A percentile compares a stretch with the other conserved stretches of the same genome.
Conservation (phyloP, 108 stramenopile species). For the Conticribra weissflogii region DNA sequence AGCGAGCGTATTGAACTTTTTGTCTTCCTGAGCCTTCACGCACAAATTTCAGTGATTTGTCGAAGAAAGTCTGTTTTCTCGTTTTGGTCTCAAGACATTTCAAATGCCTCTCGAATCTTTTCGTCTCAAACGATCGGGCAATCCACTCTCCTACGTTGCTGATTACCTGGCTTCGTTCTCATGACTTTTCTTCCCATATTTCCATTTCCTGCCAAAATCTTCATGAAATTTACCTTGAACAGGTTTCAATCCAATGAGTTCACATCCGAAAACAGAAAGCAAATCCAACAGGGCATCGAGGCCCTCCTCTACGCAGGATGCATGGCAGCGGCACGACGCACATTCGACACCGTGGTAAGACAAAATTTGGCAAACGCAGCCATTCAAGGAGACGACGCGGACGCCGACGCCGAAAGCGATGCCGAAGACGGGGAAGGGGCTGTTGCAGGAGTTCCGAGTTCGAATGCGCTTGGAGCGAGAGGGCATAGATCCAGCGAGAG, state of each 20-base stretch:
- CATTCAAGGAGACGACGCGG: not conserved
- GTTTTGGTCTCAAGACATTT: too few relatives aligned
- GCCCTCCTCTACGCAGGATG: conserved; percentile 71
- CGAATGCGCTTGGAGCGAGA: not conserved
- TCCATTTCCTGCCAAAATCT: too few relatives aligned
- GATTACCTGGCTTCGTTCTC: too few relatives aligned
- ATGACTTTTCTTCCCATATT: too few relatives aligned
- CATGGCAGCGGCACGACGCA: conserved; percentile 65
- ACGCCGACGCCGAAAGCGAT: conserved; percentile 7
- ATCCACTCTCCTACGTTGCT: too few relatives aligned
- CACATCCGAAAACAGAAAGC: conserved; percentile 28
- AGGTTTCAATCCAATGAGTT: conserved; percentile 26
- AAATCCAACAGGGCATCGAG: conserved; percentile 60
- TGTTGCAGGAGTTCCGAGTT: conserved; percentile 4
- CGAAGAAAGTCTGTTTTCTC: too few relatives aligned
- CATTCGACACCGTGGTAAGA: conserved; percentile 60
- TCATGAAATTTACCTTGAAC: too few relatives aligned
- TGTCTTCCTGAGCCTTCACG: too few relatives aligned
- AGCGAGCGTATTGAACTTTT: too few relatives aligned
- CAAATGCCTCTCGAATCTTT: too few relatives aligned
- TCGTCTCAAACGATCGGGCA: too few relatives aligned
- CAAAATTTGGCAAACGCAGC: conserved; percentile 50
- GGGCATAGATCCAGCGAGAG: not conserved
- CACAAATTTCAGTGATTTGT: too few relatives aligned
- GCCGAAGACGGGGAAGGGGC: not conserved